Conservation (phyloP, 2,329 filamentous ascomycete genomes). For the Cytospora piceicola region DNA sequence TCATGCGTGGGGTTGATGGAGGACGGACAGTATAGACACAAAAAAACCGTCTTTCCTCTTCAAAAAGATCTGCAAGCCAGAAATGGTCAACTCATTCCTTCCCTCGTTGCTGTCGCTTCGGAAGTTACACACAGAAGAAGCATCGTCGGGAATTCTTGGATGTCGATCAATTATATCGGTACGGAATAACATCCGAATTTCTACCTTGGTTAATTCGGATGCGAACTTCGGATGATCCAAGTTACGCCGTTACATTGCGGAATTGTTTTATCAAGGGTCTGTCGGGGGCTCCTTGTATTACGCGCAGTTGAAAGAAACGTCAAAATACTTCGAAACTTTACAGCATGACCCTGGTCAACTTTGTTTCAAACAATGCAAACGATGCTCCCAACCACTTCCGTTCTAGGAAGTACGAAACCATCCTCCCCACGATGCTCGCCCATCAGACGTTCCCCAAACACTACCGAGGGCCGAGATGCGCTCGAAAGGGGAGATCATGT, state of each 20-base stretch:
- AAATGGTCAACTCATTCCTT: neutral
- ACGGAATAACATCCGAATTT: neutral
- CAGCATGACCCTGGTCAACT: constrained; percentile 6
- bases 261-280: constrained; percentile 6
- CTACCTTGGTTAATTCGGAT: neutral
- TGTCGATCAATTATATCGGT: neutral
- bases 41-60: too few relatives aligned
- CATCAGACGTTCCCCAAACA: constrained; percentile 3
- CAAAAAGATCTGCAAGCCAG: neutral
- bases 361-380: constrained; percentile 28
- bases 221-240: neutral
- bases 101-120: neutral
- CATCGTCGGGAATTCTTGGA: neutral
- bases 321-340: neutral
- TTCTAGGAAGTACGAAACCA: constrained; percentile 2
- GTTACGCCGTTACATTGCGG: neutral
- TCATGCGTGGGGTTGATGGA: too few relatives aligned
- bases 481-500: constrained; percentile 21
- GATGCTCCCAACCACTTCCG: constrained; percentile 15
- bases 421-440: neutral
- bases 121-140: neutral
- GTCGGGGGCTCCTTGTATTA: constrained; percentile 24
- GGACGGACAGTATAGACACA: neutral
- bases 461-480: constrained; percentile 5
- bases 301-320: constrained; percentile 11